Conservation (phyloP, 1,284 basidiomycete species). For the Sphagnurus paluster region DNA sequence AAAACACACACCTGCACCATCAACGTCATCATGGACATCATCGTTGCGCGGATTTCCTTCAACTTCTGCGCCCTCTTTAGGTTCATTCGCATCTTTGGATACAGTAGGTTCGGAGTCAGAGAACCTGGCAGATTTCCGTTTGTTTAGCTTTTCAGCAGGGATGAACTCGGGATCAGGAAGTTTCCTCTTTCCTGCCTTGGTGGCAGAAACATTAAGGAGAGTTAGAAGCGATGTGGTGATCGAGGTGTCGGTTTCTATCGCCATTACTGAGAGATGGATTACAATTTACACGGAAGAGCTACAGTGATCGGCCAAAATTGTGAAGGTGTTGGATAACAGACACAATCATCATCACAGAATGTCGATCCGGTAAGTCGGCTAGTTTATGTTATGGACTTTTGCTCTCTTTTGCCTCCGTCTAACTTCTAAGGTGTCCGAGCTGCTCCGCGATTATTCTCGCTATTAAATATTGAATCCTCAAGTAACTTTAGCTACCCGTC, state of each 20-base stretch:
- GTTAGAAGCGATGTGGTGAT: constrained; percentile 87
- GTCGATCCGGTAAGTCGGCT: background rate
- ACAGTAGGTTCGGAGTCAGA: constrained; percentile 18
- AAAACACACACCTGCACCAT: constrained; percentile 28
- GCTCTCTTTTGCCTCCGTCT: no score
- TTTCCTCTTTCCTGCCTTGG: constrained; percentile 62
- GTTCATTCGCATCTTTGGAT: constrained; percentile 15
- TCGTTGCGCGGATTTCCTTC: constrained; percentile 20
- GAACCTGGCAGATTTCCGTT: constrained; percentile 45
- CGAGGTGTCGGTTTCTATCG: constrained; percentile 50
- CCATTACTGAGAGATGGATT: constrained; percentile 9
- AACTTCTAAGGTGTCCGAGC: no score
- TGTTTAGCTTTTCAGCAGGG: constrained; percentile 65
- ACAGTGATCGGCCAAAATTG: constrained; percentile 17
- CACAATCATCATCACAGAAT: constrained; percentile 21
- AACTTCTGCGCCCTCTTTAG: constrained; percentile 21
- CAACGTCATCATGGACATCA: constrained; percentile 23
- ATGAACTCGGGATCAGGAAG: constrained; percentile 43
- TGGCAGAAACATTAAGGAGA: constrained; percentile 90
- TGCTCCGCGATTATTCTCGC: no score
- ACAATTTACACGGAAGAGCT: background rate
- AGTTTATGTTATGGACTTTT: no score
- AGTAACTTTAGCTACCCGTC: no score
- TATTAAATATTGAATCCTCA: no score
- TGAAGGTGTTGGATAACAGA: constrained; percentile 26